Evolutionary conservation across 2,329 filamentous ascomycete species (phyloP), one percentile per base, ranked within the genome.

Genomic region (Colletotrichum magnum): DNA sequence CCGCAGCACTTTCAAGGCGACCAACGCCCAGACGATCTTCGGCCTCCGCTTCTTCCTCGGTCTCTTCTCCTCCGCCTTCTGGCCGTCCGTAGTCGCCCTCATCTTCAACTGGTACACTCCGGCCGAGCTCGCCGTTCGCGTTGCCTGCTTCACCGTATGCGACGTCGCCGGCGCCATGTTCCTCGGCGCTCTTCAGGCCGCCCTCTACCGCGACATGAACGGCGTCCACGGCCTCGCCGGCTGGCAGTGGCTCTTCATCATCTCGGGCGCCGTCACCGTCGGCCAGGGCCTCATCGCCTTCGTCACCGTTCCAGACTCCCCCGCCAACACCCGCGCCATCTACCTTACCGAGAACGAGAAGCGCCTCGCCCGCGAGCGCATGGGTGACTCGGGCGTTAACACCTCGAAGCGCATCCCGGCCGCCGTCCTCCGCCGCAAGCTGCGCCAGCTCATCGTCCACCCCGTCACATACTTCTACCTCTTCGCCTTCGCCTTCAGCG

Each of bases 41-140:
- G 79, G 74, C 2, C 68, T 81, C 15, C 74, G 79, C 1, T 82
- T 82, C 62, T 78, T 79, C 68, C 72, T 80, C n/a, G 78, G 79
- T 0, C 72, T 79, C 9, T 76, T 79, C 43, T 77, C 77, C 39
- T 75, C 75, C 2, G 76, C 75, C 12, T 79, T 76, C 4, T 80
- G 77, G 71, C 76, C 78, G 1, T 75, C 75, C 2, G 72, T 79
- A 18, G 77, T 77, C 18, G 70, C 84, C 58, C 80, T 85, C 41
- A 78, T 87, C 6, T 82, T 82, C 24, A 82, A 84, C 61, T 87
- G 84, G 78, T 87, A 87, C 75, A 85, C 83, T 0, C 79, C 83
- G 18, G 81, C 81, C 70, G 79, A 80, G 72, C 72, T 82, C 48
- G 73, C 78, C 43, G 72, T 79, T 28, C 77, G 82, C 50, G 77